Evolutionary conservation across 176 grass and related monocot species (phyloP), one percentile per base, ranked within the genome.

Genomic region (Secale cereale): DNA sequence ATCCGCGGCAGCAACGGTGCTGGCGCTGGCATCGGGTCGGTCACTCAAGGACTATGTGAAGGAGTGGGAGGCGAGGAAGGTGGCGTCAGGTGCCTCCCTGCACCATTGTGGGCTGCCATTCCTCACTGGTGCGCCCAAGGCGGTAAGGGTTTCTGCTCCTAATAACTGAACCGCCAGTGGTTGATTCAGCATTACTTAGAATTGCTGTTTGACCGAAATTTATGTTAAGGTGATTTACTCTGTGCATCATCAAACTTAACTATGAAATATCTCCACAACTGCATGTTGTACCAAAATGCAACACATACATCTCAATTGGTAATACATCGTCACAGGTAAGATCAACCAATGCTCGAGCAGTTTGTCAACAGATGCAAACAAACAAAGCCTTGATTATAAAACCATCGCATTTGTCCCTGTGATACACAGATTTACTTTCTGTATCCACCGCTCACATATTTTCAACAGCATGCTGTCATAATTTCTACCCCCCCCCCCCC

Each of bases 61-160:
- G 77, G 88, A 78, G 36, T 95, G 93, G 93, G 32, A 29, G 40
- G 86, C 85, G 78, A 95, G 59, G 93, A 95, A 90, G 88, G 68
- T 71, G 17, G 88, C 65, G 10, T 11, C 81, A 10, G 90, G 93
- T 26, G 60, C 84, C 65, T 83, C 88, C 7, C 7, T 26, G 6
- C 11, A 36, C 45, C 83, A 81, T 71, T 95, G 90, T 25, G 77
- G 70, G 59, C 85, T 95, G 46, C 93, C 90, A 37, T 95, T 95
- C 50, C 83, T 95, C 66, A 92, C 77, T 23, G 84, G 87, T 10
- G 83, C 80, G 19, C 86, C 88, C 30, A 95, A 66, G 79, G 84
- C 78, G 86, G 93, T 95, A 76, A 71, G 66, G 28, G 19, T 85
- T 85, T 85, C 72, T 70, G 19, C 11, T 83, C 10, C 7, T 77